Evolutionary conservation across 257 asterid genomes (phyloP), one percentile per base, ranked within the genome.

Genomic region (Perilla frutescens): DNA sequence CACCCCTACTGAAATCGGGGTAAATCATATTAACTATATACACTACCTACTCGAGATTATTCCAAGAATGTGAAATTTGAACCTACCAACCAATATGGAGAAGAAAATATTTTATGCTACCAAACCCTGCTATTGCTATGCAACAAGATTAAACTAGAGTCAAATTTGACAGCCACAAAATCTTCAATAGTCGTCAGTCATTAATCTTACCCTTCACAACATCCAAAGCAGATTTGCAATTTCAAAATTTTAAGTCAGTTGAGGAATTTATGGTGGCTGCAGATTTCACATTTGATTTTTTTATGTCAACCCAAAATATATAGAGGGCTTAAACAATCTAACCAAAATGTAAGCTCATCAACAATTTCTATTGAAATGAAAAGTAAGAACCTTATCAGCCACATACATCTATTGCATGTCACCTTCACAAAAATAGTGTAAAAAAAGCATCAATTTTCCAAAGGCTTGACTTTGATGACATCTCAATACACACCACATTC

Each of bases 121-220:
- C 37, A 59, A 15, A 62, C 14, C 53, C 4, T 34, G 3, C 37
- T 8, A 44, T 6, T 29, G 14, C 14, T 62, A 43, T 62, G 15
- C 26, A 63, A 11, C 29, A 68, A 68, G 4, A 39, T 37, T 51
- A 68, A 58, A n/a, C 0, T 72, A 36, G 51, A 20, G 77, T 72
- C 77, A 61, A 61, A 37, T 37, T 72, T 61, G 77, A 12, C 49
- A 14, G 58, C 76, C 8, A 70, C 11, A 58, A n/a, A 26, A 43
- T 43, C 5, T 41, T 29, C 11, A 41, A 10, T 32, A 31, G n/a
- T 2, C 4, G 31, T 43, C 58, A 41, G 9, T 40, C 34, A 31
- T 7, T 29, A 41, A 7, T 70, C 54, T 50, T 11, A 37, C 61
- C 45, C 37, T 13, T 12, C 1, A 62, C 32, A 41, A 15, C 45